Evolutionary conservation across 2,329 filamentous ascomycete genomes (phyloP).

Genomic region (Epichloe elymi): DNA sequence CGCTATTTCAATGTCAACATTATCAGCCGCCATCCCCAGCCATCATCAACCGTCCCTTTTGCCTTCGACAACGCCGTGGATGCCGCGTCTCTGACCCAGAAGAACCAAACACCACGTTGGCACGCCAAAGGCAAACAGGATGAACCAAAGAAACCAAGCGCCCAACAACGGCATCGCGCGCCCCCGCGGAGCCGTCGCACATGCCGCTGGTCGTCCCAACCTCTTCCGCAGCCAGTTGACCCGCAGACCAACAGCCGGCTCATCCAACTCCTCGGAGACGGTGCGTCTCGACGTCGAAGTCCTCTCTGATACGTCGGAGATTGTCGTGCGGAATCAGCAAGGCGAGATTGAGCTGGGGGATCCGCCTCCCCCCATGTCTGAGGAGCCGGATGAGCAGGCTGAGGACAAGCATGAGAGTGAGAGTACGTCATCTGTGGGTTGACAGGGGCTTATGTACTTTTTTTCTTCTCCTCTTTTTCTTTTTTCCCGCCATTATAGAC

Average conservation of each 20-base stretch:
- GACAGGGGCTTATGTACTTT: not conserved
- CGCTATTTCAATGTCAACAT: no score
- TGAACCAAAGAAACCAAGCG: conserved; percentile 3
- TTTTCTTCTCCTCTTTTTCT: no score
- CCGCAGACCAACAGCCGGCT: conserved; percentile 37
- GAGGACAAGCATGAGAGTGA: conserved; percentile 47
- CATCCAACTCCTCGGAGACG: conserved; percentile 28
- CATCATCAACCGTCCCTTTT: no score
- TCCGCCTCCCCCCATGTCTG: conserved; percentile 37
- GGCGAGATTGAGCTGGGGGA: conserved; percentile 50
- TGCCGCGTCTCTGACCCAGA: not conserved
- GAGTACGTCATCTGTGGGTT: conserved; percentile 23
- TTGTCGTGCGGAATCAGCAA: conserved; percentile 49
- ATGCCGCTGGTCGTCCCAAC: conserved; percentile 21
- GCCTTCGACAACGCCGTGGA: no score
- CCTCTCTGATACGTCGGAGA: conserved; percentile 36
- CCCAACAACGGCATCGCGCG: not conserved
- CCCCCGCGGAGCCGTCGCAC: not conserved
- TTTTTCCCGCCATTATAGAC: not conserved
- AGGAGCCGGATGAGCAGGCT: conserved; percentile 41
- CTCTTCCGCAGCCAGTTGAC: conserved; percentile 48
- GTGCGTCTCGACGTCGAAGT: conserved; percentile 35
- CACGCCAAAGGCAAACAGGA: not conserved
- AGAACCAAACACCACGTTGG: not conserved
- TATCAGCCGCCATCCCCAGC: no score